These are phyloP conservation scores for Ceratocystis papillata DNA, from an alignment of 2,329 filamentous ascomycete genomes.

Conservation along the genomic window DNA sequence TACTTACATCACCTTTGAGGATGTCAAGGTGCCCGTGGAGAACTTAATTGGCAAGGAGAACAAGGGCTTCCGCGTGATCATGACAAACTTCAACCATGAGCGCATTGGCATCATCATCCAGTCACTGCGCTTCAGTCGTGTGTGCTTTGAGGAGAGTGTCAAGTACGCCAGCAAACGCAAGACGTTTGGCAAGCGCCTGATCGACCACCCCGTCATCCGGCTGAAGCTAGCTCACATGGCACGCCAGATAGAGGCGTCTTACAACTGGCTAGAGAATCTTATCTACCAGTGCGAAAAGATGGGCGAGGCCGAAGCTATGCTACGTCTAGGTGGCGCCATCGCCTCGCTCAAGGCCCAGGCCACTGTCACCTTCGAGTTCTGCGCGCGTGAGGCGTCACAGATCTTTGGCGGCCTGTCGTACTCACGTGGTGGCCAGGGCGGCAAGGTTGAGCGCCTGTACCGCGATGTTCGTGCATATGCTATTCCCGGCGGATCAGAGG, in stretches of 20 bases:
- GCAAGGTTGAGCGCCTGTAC: slow-evolving; percentile 88
- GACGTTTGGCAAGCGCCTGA: slow-evolving; percentile 93
- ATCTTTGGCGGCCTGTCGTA: slow-evolving; percentile 95
- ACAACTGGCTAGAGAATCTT: slow-evolving; percentile 91
- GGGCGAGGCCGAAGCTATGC: slow-evolving; percentile 90
- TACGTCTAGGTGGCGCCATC: slow-evolving; percentile 88
- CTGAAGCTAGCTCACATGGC: slow-evolving; percentile 98
- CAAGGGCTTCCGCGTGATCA: slow-evolving; percentile 96
- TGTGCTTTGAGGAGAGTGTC: slow-evolving; percentile 92
- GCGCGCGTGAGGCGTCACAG: slow-evolving; percentile 88
- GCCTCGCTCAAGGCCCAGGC: slow-evolving; percentile 87
- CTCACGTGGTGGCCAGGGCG: slow-evolving; percentile 85
- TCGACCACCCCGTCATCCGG: slow-evolving; percentile 93
- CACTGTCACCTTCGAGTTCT: slow-evolving; percentile 94
- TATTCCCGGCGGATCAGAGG: slow-evolving; percentile 88
- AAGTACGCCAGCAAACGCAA: slow-evolving; percentile 96
- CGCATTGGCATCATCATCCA: slow-evolving; percentile 98
- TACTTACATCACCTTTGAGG: slow-evolving; percentile 96
- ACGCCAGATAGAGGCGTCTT: slow-evolving; percentile 91
- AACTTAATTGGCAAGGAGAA: slow-evolving; percentile 97
- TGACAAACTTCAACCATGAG: slow-evolving; percentile 99
- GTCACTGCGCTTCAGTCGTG: slow-evolving; percentile 84
- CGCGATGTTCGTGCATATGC: slow-evolving; percentile 92
- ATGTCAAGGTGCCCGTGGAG: slow-evolving; percentile 98
- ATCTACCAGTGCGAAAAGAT: slow-evolving; percentile 89